phyloP scores from a whole-genome alignment of 306 rosid species.

The Sphenostylis stenocarpa region DNA sequence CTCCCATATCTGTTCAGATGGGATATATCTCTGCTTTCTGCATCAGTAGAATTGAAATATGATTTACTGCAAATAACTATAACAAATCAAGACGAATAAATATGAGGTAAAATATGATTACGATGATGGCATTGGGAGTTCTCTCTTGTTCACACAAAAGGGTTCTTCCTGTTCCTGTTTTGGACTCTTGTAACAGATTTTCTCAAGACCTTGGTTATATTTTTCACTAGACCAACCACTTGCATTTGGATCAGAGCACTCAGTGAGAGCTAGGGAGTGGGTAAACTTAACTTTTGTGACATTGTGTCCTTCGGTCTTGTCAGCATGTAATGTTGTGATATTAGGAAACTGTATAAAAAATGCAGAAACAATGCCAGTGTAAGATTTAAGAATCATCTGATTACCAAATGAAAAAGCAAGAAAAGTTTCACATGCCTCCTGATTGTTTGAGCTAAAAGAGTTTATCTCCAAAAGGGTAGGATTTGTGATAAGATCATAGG shows the following conservation, averaged over 20 bases:
- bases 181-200: constrained; percentile 49
- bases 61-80: background rate
- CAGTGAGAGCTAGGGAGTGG: constrained; percentile 33
- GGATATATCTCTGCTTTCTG: constrained; percentile 22
- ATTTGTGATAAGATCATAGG: constrained; percentile 49
- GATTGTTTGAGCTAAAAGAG: constrained; percentile 57
- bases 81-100: constrained; percentile 10
- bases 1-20: background rate
- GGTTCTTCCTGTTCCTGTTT: constrained; percentile 10
- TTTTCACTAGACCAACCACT: constrained; percentile 51
- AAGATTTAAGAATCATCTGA: background rate
- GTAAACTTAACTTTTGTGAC: constrained; percentile 11
- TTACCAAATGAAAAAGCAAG: background rate
- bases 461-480: constrained; percentile 69
- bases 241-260: constrained; percentile 51
- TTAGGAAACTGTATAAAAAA: constrained; percentile 47
- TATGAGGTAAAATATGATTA: constrained; percentile 25
- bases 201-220: constrained; percentile 36
- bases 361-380: background rate
- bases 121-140: constrained; percentile 30
- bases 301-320: constrained; percentile 7
- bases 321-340: constrained; percentile 21
- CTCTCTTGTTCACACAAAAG: constrained; percentile 54
- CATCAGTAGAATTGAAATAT: background rate
- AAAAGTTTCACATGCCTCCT: constrained; percentile 52